Percentiles rank a stretch among this genome's conserved stretches.
phyloP scores from a whole-genome alignment of 2,329 filamentous ascomycete genomes.

The Pseudogymnoascus sp. region DNA sequence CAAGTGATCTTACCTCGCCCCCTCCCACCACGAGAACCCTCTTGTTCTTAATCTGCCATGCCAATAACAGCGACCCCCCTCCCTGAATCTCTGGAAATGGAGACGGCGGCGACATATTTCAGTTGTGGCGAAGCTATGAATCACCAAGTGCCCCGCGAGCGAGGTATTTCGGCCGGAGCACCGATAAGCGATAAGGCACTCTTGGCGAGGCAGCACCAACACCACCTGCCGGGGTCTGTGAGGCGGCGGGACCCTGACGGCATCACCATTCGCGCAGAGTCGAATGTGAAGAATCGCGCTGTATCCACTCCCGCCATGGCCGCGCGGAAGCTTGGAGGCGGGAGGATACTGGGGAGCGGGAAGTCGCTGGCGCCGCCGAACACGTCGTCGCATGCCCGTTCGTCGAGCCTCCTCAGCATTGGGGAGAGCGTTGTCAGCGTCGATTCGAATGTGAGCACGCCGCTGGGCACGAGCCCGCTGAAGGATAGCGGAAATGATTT shows the following conservation, averaged over 20 bases:
- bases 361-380: slow-evolving; percentile 65
- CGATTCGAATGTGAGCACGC: slow-evolving; percentile 54
- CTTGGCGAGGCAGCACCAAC: neutral
- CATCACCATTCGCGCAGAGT: slow-evolving; percentile 5
- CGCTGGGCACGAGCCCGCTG: slow-evolving; percentile 50
- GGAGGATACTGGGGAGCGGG: slow-evolving; percentile 81
- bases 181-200: neutral
- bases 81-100: slow-evolving; percentile 73
- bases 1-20: slow-evolving; percentile 62
- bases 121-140: neutral
- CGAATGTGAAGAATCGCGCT: slow-evolving; percentile 7
- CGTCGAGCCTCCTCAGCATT: slow-evolving; percentile 39
- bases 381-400: slow-evolving; percentile 34
- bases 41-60: slow-evolving; percentile 90
- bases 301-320: slow-evolving; percentile 51
- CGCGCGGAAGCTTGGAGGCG: slow-evolving; percentile 79
- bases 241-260: slow-evolving; percentile 5
- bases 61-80: slow-evolving; percentile 85
- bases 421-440: slow-evolving; percentile 70
- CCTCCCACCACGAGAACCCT: slow-evolving; percentile 88
- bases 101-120: neutral
- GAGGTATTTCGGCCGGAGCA: neutral
- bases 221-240: neutral
- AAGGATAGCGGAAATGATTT: slow-evolving; percentile 71
- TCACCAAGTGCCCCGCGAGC: slow-evolving; percentile 1